Base-by-base conservation (phyloP, 768 basidiomycete species). In the Collybiopsis confluens region DNA sequence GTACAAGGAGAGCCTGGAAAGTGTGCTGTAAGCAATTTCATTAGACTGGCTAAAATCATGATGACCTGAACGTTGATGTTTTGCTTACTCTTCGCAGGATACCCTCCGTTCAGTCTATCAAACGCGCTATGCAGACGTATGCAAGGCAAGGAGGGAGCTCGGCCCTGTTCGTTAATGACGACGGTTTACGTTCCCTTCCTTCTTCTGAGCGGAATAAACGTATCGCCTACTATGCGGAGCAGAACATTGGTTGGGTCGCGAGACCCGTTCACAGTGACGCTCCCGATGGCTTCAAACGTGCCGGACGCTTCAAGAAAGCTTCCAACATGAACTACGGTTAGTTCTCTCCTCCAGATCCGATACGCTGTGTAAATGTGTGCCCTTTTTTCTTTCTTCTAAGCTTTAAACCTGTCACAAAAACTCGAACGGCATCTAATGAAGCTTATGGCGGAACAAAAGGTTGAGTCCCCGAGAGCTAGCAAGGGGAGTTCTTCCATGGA, bases 281-380 rank as follows among this genome's bases (percentile, higher is more conserved):
- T 1, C 69, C 80, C 13, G 82, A 83, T 63, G 89, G 87, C 1
- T 90, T 81, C 73, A 79, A 86, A 56, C 87, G 91, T 44, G 88
- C 88, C 27, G 92, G 91, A 38, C 81, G 90, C 15, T 94, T 94
- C 81, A 92, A 94, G 76, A 94, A 94, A 67, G 89, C 89, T 1
- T 85, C 82, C 2, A 94, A 94, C 68, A 90, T 94, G 88, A 94
- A 92, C 64, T 90, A 84, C 61, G 89, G 85, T 0, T 73, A 77
- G 8, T 70, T 83, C 13, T 33, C 30, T 13, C 30, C 30, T 13
- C 30, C 30, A 5, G 30, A 33, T 13, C 6, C 30, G 13, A 33
- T 13, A 33, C 13, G 5, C 13, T 33, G 13, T 33, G 5, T 33
- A 33, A 33, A 6, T 33, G 30, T 6, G 30, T 33, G 30, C 5